These are phyloP conservation scores for Aspergillus aculeatus DNA, from an alignment of 2,329 filamentous ascomycete species.

Conservation along the genomic window DNA sequence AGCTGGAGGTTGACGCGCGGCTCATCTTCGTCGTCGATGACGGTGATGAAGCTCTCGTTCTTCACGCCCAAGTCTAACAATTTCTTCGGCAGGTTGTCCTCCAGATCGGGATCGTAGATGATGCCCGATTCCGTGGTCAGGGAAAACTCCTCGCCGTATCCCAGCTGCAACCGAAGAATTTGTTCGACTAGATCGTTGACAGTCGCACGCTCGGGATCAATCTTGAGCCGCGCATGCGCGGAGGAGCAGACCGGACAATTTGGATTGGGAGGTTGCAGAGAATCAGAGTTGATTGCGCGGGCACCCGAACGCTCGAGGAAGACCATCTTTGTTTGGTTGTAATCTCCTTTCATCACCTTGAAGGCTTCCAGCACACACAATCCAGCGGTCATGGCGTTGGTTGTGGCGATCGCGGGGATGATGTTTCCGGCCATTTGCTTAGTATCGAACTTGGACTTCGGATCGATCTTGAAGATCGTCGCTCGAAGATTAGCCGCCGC, in stretches of 20 bases:
- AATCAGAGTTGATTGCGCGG: conserved; percentile 58
- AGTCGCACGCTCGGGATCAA: conserved; percentile 70
- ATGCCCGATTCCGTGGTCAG: conserved; percentile 71
- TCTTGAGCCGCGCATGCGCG: conserved; percentile 64
- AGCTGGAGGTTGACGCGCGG: conserved; percentile 79
- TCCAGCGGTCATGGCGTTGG: conserved; percentile 92
- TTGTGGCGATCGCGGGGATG: conserved; percentile 96
- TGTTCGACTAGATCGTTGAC: conserved; percentile 75
- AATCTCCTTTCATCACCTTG: conserved; percentile 1
- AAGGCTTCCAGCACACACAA: conserved; percentile 81
- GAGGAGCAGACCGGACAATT: conserved; percentile 81
- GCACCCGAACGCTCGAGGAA: conserved; percentile 71
- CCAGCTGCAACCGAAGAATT: conserved; percentile 67
- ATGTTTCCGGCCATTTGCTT: conserved; percentile 99
- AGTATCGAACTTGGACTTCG: conserved; percentile 89
- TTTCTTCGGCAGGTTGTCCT: conserved; percentile 79
- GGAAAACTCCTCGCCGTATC: conserved; percentile 78
- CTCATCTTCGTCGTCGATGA: conserved; percentile 75
- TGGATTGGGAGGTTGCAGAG: conserved; percentile 66
- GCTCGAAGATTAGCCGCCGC: conserved; percentile 88
- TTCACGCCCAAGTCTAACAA: conserved; percentile 74
- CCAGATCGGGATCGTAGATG: conserved; percentile 88
- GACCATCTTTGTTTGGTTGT: conserved; percentile 48
- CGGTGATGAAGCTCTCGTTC: conserved; percentile 72
- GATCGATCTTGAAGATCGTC: conserved; percentile 81